Percentiles rank a stretch among this genome's conserved stretches.
Evolutionary conservation across 345 rosid species (phyloP).

Genomic region (Eucalyptus guilfoylei): DNA sequence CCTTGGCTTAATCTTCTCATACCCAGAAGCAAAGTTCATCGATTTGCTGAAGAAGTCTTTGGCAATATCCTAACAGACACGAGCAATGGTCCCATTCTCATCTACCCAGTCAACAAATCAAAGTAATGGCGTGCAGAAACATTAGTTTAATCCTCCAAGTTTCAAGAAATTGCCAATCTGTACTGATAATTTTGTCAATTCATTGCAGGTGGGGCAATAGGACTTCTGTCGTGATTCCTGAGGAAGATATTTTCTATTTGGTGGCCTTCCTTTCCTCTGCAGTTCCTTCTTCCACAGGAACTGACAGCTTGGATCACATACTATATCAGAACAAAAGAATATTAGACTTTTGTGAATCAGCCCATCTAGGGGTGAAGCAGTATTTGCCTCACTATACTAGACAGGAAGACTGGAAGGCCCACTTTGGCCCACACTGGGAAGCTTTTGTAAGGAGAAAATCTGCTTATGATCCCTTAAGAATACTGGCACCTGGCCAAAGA

Average conservation of each 20-base stretch:
- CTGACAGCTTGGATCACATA: conserved; percentile 59
- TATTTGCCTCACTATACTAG: conserved; percentile 78
- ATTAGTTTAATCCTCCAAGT: not conserved
- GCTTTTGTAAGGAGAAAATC: conserved; percentile 58
- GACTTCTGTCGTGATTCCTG: conserved; percentile 82
- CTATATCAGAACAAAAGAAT: conserved; percentile 56
- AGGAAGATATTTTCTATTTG: conserved; percentile 78
- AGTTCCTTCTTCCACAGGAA: conserved; percentile 60
- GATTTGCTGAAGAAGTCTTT: conserved; percentile 66
- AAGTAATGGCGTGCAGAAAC: conserved; percentile 35
- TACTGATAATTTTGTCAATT: conserved; percentile 1
- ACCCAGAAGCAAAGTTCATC: conserved; percentile 59
- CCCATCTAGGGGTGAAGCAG: conserved; percentile 62
- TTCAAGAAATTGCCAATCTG: not conserved
- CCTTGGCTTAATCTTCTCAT: conserved; percentile 97
- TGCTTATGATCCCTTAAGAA: conserved; percentile 70
- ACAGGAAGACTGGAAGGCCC: conserved; percentile 70
- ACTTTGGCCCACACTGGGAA: conserved; percentile 76
- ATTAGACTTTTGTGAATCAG: conserved; percentile 50
- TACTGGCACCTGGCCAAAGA: conserved; percentile 89
- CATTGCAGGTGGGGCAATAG: conserved; percentile 86
- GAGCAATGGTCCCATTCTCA: conserved; percentile 90
- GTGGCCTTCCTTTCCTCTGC: conserved; percentile 94
- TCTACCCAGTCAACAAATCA: conserved; percentile 87
- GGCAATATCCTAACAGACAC: conserved; percentile 67